Conservation (phyloP, 2,329 filamentous ascomycete species). For the Mariannaea elegans region DNA sequence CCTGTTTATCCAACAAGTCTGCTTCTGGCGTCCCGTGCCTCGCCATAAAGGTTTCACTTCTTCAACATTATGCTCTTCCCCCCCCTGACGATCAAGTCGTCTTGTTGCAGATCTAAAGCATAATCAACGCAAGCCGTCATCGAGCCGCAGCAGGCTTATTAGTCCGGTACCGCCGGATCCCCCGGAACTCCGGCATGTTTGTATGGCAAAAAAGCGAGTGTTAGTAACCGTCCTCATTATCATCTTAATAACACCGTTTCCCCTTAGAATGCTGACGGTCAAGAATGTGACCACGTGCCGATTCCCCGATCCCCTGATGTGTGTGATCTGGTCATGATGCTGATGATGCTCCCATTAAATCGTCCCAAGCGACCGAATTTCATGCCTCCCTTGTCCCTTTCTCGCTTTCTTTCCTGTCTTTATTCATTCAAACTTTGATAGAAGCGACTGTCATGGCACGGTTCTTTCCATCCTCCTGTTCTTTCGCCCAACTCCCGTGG, state of each 20-base stretch:
- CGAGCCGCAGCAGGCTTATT: slow-evolving; percentile 2
- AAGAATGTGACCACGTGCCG: neutral
- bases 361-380: slow-evolving; percentile 15
- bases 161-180: slow-evolving; percentile 9
- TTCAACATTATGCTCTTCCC: neutral
- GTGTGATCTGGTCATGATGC: slow-evolving; percentile 12
- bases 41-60: neutral
- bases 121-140: neutral
- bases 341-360: slow-evolving; percentile 19
- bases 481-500: neutral
- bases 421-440: slow-evolving; percentile 7
- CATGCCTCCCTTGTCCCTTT: neutral
- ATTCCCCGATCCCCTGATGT: slow-evolving; percentile 6
- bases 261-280: slow-evolving; percentile 11
- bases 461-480: neutral
- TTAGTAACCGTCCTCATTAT: slow-evolving; percentile 8
- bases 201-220: slow-evolving; percentile 22
- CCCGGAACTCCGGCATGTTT: slow-evolving; percentile 22
- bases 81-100: neutral
- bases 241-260: slow-evolving; percentile 19
- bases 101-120: neutral
- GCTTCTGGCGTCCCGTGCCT: neutral
- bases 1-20: neutral
- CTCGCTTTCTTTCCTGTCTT: neutral
- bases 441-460: neutral